A percentile compares a stretch with the other conserved stretches of the same genome.
Conservation (phyloP, 371 early-diverging fungal species). For the Chytridium lagenaria region DNA sequence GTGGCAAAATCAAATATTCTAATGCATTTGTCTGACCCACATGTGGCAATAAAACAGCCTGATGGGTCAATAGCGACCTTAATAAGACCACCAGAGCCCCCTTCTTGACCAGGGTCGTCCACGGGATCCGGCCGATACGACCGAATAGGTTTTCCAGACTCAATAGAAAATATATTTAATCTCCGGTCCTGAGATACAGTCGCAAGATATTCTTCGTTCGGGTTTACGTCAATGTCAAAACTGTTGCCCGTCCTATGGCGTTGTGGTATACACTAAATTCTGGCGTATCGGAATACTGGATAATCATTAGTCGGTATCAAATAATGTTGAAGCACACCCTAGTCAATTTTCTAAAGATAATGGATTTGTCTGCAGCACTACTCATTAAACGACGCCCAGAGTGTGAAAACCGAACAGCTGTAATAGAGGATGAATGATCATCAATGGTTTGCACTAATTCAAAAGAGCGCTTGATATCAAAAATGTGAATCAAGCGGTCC, state of each 20-base stretch:
- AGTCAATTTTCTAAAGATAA: conserved; percentile 70
- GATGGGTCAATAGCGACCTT: conserved; percentile 73
- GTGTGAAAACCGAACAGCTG: conserved; percentile 72
- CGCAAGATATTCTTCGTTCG: conserved; percentile 40
- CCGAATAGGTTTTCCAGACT: conserved; percentile 72
- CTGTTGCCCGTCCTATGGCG: conserved; percentile 72
- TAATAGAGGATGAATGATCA: conserved; percentile 87
- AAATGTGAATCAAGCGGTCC: conserved; percentile 82
- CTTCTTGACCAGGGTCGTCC: conserved; percentile 20
- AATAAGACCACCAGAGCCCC: conserved; percentile 27
- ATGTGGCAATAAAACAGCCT: conserved; percentile 74
- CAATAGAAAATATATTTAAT: conserved; percentile 66
- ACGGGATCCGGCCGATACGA: conserved; percentile 44
- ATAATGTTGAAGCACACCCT: conserved; percentile 48
- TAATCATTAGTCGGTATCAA: too few species aligned
- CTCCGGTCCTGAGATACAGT: conserved; percentile 66
- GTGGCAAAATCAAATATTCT: conserved; percentile 76
- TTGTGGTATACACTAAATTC: conserved; percentile 70
- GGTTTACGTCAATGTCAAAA: conserved; percentile 60
- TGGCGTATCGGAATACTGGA: conserved; percentile 27
- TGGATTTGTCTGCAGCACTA: conserved; percentile 85
- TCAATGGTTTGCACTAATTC: conserved; percentile 78
- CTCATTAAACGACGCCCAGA: conserved; percentile 73
- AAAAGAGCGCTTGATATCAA: conserved; percentile 63
- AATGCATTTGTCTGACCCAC: conserved; percentile 75